Conservation (phyloP, 495 filamentous ascomycete species). For the Xylaria bambusicola region DNA sequence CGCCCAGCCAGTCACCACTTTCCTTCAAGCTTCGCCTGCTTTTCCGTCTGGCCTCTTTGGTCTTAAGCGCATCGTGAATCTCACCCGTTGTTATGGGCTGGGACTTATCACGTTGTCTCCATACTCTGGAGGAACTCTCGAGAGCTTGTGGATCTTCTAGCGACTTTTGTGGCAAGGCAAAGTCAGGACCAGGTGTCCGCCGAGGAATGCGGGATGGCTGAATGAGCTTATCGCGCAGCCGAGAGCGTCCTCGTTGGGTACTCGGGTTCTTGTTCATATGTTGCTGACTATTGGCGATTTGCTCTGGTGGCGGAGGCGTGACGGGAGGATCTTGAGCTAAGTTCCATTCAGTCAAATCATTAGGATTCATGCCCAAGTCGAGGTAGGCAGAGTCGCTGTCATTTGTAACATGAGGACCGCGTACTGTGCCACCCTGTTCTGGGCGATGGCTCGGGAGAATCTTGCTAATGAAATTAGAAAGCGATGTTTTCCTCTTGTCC, state of each 20-base stretch:
- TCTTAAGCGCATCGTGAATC: constrained; percentile 29
- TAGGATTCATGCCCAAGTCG: constrained; percentile 17
- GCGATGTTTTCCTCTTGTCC: constrained; percentile 33
- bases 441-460: constrained; percentile 45
- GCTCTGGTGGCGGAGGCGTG: not conserved
- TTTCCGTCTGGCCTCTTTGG: constrained; percentile 41
- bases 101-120: not conserved
- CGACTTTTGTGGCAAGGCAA: constrained; percentile 18
- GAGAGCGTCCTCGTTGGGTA: constrained; percentile 20
- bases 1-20: constrained; percentile 55
- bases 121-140: constrained; percentile 28
- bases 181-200: constrained; percentile 8
- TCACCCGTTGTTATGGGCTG: constrained; percentile 22
- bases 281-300: constrained; percentile 10
- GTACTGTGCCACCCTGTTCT: constrained; percentile 45
- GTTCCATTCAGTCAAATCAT: constrained; percentile 31
- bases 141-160: constrained; percentile 20
- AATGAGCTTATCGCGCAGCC: not conserved
- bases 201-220: not conserved
- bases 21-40: constrained; percentile 42
- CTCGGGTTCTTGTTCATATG: constrained; percentile 26
- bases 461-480: constrained; percentile 34
- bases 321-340: constrained; percentile 23
- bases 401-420: constrained; percentile 22
- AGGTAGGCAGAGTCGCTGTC: constrained; percentile 21